A percentile compares a stretch with the other conserved stretches of the same genome.
Evolutionary conservation across 345 rosid species (phyloP).

Genomic region (Draba incana): DNA sequence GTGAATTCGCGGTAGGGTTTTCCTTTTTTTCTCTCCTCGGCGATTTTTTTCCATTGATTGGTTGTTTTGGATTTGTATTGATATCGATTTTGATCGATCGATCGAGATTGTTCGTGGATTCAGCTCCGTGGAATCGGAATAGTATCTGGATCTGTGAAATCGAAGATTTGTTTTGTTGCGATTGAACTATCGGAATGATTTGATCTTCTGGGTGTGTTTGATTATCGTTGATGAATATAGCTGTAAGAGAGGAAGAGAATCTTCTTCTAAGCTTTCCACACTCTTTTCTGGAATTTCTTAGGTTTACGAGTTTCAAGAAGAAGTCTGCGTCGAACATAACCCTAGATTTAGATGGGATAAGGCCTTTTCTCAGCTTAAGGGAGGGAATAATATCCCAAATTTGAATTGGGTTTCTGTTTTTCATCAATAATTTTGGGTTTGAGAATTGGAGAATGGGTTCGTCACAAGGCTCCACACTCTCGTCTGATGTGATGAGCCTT

Average conservation of each 20-base stretch:
- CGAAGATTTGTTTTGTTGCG: conserved; percentile 12
- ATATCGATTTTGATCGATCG: neutral
- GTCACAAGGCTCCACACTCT: conserved; percentile 73
- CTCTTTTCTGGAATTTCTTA: conserved; percentile 60
- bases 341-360: conserved; percentile 95
- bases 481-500: conserved; percentile 61
- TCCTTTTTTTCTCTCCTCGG: neutral
- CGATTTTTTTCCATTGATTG: conserved; percentile 17
- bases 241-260: conserved; percentile 48
- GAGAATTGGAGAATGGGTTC: conserved; percentile 54
- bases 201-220: conserved; percentile 25
- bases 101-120: conserved; percentile 12
- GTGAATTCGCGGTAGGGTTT: conserved; percentile 25
- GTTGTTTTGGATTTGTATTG: conserved; percentile 6
- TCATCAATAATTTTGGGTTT: neutral
- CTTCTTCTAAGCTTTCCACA: conserved; percentile 64
- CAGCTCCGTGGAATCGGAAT: conserved; percentile 9
- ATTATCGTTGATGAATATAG: conserved; percentile 67
- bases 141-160: conserved; percentile 36
- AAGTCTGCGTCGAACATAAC: conserved; percentile 46
- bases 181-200: conserved; percentile 12
- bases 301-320: conserved; percentile 52
- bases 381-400: conserved; percentile 29
- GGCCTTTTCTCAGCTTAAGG: conserved; percentile 58
- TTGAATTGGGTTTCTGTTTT: neutral